Evolutionary conservation across 495 filamentous ascomycete species (phyloP).

Genomic region (Aspergillus kassunensis): DNA sequence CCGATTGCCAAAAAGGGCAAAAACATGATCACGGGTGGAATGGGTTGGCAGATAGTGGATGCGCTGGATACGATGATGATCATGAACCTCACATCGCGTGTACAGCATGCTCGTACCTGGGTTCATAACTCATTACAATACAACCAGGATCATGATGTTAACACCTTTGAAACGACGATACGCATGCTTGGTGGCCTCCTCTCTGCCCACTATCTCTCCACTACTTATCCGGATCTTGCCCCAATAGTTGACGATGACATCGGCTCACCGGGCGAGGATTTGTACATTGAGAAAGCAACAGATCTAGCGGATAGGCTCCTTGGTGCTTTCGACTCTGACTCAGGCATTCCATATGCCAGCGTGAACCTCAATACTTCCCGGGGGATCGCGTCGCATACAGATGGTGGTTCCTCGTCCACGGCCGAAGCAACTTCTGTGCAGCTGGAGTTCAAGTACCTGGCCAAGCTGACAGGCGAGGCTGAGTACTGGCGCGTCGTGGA

Average conservation of each 20-base stretch:
- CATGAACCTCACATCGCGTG: conserved; percentile 90
- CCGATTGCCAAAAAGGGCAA: conserved; percentile 74
- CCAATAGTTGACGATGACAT: conserved; percentile 61
- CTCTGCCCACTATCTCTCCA: conserved; percentile 90
- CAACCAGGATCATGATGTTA: conserved; percentile 91
- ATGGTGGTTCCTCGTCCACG: conserved; percentile 88
- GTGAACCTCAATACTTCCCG: conserved; percentile 75
- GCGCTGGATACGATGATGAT: conserved; percentile 93
- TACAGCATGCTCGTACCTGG: conserved; percentile 86
- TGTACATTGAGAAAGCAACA: conserved; percentile 94
- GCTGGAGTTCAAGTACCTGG: conserved; percentile 95
- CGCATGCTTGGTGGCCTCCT: conserved; percentile 94
- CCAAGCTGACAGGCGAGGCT: conserved; percentile 88
- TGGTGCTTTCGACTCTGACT: conserved; percentile 79
- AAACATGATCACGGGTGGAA: conserved; percentile 68
- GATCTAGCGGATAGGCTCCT: conserved; percentile 85
- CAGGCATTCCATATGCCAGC: conserved; percentile 85
- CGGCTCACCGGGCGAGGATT: conserved; percentile 70
- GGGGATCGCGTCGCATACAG: conserved; percentile 73
- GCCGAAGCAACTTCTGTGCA: conserved; percentile 90
- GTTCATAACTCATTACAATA: conserved; percentile 77
- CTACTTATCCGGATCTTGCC: conserved; percentile 62
- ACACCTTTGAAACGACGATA: conserved; percentile 97
- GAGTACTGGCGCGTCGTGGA: conserved; percentile 88
- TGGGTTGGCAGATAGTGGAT: conserved; percentile 99